Base-by-base conservation (phyloP, 495 filamentous ascomycete genomes). In the Penicillium flavigenum region DNA sequence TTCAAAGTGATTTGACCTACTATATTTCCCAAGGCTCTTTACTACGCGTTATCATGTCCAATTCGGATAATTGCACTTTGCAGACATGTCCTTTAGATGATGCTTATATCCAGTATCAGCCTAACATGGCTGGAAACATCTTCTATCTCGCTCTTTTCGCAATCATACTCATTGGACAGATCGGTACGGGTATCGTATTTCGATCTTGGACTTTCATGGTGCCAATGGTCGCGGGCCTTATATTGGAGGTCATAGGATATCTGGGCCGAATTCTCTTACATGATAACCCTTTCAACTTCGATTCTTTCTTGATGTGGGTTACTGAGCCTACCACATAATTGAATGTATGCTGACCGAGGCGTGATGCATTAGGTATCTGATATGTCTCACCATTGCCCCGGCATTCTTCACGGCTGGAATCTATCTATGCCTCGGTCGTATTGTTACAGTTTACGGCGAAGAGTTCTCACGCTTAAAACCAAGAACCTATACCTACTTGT, bases 321-420 rank as follows among this genome's bases (percentile, higher is more conserved):
- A 48, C 49, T 22, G 17, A 42, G 27, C 26, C 46, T 39, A 54
- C 20, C 36, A 20, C 12, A 44, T 44, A 51, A 59, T 47, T 43
- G 16, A 42, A 24, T 20, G 6, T 41, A 52, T 36, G 26, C 55
- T 55, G 57, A 54, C 43, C 22, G 29, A 34, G 32, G 56, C 27
- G 24, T 54, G 17, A 45, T 16, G 4, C 10, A 49, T 36, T 44
- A 78, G 73, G 39, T 78, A 81, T 55, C 67, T 83, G 27, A 75
- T 86, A 60, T 66, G 60, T 44, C 69, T 84, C 9, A 84, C 81
- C 8, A 78, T 84, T 56, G 80, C 72, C 4, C 81, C 82, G 9
- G 81, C 81, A 53, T 81, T 86, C 63, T 67, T 85, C 57, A 73
- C 76, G 32, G 83, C 81, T 12, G 74, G 72, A 17, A 77, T 86